Percentiles rank a stretch among this genome's conserved stretches.
Evolutionary conservation across 352 stramenopile genomes (phyloP).

Genomic region (Halophytophthora polymorphica): DNA sequence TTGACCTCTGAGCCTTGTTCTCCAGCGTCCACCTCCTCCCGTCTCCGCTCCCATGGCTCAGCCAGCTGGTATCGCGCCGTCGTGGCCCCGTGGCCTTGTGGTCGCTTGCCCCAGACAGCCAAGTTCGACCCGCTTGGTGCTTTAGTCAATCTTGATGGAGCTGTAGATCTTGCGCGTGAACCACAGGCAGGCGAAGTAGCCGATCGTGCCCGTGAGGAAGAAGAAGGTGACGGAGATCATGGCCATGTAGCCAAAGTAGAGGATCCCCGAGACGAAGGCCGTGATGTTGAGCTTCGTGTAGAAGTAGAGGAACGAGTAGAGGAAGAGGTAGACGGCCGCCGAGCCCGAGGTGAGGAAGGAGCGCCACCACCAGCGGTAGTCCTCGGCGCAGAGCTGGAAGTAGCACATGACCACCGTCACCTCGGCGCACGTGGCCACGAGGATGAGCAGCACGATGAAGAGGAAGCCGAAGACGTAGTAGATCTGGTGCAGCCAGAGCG

Average conservation of each 20-base stretch:
- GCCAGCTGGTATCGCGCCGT: neutral
- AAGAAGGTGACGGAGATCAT: constrained; percentile 97
- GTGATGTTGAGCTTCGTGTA: constrained; percentile 97
- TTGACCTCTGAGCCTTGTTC: no score
- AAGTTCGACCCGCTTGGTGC: constrained; percentile 2
- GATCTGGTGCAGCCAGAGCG: constrained; percentile 98
- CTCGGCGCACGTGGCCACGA: constrained; percentile 97
- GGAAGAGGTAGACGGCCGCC: constrained; percentile 96
- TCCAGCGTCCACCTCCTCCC: no score
- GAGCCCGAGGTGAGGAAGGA: constrained; percentile 96
- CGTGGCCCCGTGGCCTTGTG: neutral
- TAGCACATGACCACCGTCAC: constrained; percentile 99
- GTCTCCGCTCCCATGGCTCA: neutral
- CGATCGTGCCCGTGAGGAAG: constrained; percentile 95
- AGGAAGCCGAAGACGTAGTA: constrained; percentile 99
- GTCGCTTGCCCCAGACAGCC: no score
- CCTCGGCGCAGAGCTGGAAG: constrained; percentile 99
- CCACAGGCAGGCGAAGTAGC: constrained; percentile 97
- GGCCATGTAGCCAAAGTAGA: constrained; percentile 99
- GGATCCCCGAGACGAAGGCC: constrained; percentile 87
- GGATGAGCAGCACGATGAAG: constrained; percentile 97
- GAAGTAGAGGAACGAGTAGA: constrained; percentile 99
- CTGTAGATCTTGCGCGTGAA: constrained; percentile 99
- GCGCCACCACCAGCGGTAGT: constrained; percentile 99
- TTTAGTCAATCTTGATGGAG: constrained; percentile 93